phyloP scores from a whole-genome alignment of 331 rosid species.

The Arachis monticola region DNA sequence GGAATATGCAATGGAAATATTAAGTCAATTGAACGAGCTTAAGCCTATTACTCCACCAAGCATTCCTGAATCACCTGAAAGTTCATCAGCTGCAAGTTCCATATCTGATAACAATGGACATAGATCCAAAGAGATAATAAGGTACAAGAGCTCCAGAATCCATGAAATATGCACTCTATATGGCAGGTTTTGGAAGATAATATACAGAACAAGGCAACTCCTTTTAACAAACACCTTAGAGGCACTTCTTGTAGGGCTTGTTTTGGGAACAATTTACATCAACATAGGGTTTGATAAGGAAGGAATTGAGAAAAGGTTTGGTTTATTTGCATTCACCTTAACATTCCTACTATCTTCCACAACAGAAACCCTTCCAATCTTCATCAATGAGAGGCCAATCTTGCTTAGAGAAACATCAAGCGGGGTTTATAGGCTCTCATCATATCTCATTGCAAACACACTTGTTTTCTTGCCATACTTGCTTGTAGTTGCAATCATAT shows the following conservation, averaged over 20 bases:
- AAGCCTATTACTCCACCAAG: conserved; percentile 38
- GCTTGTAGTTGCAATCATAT: conserved; percentile 68
- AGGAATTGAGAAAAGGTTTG: conserved; percentile 86
- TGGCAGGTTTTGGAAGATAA: conserved; percentile 77
- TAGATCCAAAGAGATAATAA: conserved; percentile 19
- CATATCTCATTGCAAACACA: conserved; percentile 86
- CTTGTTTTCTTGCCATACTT: conserved; percentile 91
- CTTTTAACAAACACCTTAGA: conserved; percentile 79
- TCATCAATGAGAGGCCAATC: conserved; percentile 87
- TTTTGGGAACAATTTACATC: conserved; percentile 87
- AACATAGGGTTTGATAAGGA: conserved; percentile 73
- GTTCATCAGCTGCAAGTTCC: conserved; percentile 16
- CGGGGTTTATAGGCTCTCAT: conserved; percentile 85
- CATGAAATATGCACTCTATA: conserved; percentile 65
- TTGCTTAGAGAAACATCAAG: conserved; percentile 85
- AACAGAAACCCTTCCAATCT: conserved; percentile 88
- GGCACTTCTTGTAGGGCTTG: conserved; percentile 84
- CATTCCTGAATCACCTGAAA: conserved; percentile 43
- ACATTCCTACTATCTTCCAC: conserved; percentile 88
- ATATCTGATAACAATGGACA: conserved; percentile 14
- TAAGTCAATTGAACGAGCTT: conserved; percentile 53
- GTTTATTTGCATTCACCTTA: conserved; percentile 87
- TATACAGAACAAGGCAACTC: conserved; percentile 77
- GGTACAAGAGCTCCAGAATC: conserved; percentile 71
- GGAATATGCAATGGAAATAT: conserved; percentile 85